Conservation (phyloP, 495 filamentous ascomycete genomes). For the Penicillium argentinense region DNA sequence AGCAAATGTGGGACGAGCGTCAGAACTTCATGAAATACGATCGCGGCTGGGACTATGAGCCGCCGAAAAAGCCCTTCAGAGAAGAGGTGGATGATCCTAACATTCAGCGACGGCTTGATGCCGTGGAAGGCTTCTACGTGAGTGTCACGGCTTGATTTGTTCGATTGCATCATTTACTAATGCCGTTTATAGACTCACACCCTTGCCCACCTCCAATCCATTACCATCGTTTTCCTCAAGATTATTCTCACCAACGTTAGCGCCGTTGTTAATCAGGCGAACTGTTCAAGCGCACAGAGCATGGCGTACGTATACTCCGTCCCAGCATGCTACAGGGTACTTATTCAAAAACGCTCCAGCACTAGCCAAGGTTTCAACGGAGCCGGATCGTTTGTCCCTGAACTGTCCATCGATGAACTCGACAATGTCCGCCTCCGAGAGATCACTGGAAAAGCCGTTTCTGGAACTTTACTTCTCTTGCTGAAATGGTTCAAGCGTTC, state of each 20-base stretch:
- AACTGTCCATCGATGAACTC: conserved; percentile 64
- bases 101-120: conserved; percentile 64
- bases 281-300: conserved; percentile 42
- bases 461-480: conserved; percentile 77
- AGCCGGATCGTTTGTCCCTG: conserved; percentile 32
- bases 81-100: conserved; percentile 58
- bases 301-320: conserved; percentile 31
- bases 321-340: background rate
- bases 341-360: conserved; percentile 9
- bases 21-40: conserved; percentile 89
- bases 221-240: conserved; percentile 92
- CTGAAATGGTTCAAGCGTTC: conserved; percentile 97
- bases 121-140: conserved; percentile 84
- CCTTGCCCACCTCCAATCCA: conserved; percentile 82
- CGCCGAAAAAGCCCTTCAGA: too few relatives aligned
- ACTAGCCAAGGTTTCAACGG: conserved; percentile 38
- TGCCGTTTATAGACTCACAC: conserved; percentile 58
- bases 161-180: conserved; percentile 4
- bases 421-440: conserved; percentile 79
- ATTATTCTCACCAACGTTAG: conserved; percentile 82
- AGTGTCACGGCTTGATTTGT: conserved; percentile 30
- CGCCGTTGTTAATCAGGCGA: conserved; percentile 53
- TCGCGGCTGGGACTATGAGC: conserved; percentile 74
- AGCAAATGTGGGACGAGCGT: conserved; percentile 91
- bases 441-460: conserved; percentile 86